These are phyloP conservation scores for Berberis vulgaris DNA, from an alignment of 164 flowering plant species.

Conservation along the genomic window DNA sequence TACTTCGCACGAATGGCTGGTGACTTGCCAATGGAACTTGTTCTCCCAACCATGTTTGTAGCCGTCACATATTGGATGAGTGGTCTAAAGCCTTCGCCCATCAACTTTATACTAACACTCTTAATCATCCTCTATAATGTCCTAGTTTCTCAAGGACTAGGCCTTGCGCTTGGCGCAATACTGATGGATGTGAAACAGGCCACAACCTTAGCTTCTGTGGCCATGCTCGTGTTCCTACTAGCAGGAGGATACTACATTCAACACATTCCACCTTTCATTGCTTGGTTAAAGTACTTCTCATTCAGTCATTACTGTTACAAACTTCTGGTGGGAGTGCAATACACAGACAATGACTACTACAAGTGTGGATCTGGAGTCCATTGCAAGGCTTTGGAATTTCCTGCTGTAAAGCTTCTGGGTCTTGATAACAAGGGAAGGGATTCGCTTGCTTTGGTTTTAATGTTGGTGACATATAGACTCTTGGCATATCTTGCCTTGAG, in stretches of 20 bases:
- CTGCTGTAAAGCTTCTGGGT: constrained; percentile 46
- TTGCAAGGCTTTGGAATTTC: constrained; percentile 57
- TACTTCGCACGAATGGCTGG: constrained; percentile 67
- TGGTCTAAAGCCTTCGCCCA: constrained; percentile 60
- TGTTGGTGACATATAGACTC: constrained; percentile 74
- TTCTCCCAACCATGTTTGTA: constrained; percentile 67
- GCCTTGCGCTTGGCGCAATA: constrained; percentile 83
- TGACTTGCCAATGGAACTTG: constrained; percentile 90
- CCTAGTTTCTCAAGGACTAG: constrained; percentile 80
- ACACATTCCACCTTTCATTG: constrained; percentile 62
- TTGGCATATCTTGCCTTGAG: constrained; percentile 72
- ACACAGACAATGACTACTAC: constrained; percentile 42
- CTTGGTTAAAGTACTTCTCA: constrained; percentile 78
- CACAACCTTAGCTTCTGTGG: constrained; percentile 69
- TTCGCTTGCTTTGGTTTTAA: constrained; percentile 55
- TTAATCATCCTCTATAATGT: constrained; percentile 61
- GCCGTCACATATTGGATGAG: constrained; percentile 80
- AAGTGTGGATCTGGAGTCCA: constrained; percentile 41
- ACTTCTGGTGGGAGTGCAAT: constrained; percentile 78
- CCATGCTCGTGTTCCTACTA: constrained; percentile 70
- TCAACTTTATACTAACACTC: constrained; percentile 48
- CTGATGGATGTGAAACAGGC: constrained; percentile 81
- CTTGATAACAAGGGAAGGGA: constrained; percentile 33
- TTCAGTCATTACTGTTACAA: constrained; percentile 81
- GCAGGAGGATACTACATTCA: constrained; percentile 92